Percentiles rank a stretch among this genome's conserved stretches.
Evolutionary conservation across 2,329 filamentous ascomycete species (phyloP).

Genomic region (Diaporthe amygdali): DNA sequence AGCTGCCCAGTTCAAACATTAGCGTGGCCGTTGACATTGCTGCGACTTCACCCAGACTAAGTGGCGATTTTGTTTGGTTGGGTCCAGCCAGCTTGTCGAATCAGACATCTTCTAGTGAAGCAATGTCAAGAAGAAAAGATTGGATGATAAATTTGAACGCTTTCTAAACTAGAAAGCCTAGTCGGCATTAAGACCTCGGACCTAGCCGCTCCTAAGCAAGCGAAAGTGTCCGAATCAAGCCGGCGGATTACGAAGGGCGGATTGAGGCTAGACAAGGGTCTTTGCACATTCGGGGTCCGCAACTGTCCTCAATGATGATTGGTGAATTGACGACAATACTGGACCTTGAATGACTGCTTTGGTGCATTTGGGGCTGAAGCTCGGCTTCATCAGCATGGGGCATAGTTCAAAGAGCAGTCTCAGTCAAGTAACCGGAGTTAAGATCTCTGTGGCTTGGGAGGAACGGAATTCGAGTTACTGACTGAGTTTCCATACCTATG

Average conservation of each 20-base stretch:
- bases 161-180: neutral
- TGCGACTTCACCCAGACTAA: neutral
- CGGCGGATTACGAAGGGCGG: neutral
- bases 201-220: neutral
- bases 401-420: neutral
- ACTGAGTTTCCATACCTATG: neutral
- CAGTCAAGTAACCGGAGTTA: neutral
- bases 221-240: constrained; percentile 7
- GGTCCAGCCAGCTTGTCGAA: neutral
- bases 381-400: neutral
- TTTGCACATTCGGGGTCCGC: neutral
- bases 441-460: neutral
- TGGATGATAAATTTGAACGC: too few relatives aligned
- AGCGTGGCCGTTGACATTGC: neutral
- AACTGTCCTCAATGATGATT: neutral
- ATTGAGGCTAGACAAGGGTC: neutral
- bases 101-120: neutral
- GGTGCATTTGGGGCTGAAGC: neutral
- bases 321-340: neutral
- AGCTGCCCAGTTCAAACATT: too few relatives aligned
- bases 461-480: neutral
- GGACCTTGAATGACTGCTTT: neutral
- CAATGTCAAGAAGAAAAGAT: too few relatives aligned
- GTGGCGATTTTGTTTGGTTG: neutral
- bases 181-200: neutral